phyloP scores from a whole-genome alignment of 1,284 basidiomycete genomes.

The Fomitiporia mediterranea region DNA sequence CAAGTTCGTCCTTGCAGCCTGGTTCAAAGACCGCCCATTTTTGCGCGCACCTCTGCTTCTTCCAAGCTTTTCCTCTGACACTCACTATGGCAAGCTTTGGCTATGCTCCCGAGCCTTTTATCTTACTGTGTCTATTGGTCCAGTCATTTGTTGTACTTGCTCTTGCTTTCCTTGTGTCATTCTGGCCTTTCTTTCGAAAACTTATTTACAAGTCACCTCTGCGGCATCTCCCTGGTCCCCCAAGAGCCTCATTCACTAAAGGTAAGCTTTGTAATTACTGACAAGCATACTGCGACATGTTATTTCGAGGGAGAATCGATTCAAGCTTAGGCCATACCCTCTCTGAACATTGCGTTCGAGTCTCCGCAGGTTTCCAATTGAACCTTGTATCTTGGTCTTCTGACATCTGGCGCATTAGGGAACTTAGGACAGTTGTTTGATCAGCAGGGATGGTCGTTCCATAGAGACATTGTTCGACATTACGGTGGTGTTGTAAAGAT shows the following conservation, averaged over 20 bases:
- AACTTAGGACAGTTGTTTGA: slow-evolving; percentile 46
- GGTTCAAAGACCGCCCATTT: background rate
- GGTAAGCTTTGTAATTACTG: slow-evolving; percentile 9
- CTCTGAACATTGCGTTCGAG: background rate
- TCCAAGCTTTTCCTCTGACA: background rate
- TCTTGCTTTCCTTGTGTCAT: background rate
- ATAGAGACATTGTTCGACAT: slow-evolving; percentile 31
- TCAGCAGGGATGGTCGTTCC: slow-evolving; percentile 42
- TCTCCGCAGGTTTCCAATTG: background rate
- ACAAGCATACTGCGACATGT: too few relatives aligned
- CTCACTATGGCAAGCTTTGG: background rate
- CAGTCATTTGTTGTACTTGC: background rate
- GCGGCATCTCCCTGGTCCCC: slow-evolving; percentile 11
- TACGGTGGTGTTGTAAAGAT: slow-evolving; percentile 21
- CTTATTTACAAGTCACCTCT: background rate
- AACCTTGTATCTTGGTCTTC: background rate
- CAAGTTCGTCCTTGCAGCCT: background rate
- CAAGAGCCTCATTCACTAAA: slow-evolving; percentile 13
- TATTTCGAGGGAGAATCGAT: too few relatives aligned
- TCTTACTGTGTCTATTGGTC: background rate
- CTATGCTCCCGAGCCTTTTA: too few relatives aligned
- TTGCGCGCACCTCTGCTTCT: background rate
- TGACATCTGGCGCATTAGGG: slow-evolving; percentile 30
- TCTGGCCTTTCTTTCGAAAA: background rate
- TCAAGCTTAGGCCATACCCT: background rate